phyloP scores from a whole-genome alignment of 805 yeast species.

The Suhomyces canberraensis region DNA sequence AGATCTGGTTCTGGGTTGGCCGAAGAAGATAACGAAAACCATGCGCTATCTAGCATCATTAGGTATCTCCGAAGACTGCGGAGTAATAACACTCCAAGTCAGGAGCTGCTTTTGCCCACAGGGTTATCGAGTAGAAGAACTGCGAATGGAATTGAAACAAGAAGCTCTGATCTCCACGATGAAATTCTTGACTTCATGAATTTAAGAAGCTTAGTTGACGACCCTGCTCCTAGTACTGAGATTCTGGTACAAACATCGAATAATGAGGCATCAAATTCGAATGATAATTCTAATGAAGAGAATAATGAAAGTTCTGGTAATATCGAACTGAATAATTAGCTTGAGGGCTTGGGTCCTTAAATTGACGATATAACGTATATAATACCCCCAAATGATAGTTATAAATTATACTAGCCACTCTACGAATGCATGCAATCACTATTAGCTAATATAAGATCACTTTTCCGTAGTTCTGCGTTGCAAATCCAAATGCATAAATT shows the following conservation, averaged over 20 bases:
- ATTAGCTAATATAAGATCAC: too few species aligned
- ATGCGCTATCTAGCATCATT: conserved; percentile 19
- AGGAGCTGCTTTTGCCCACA: conserved; percentile 35
- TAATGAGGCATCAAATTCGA: neutral
- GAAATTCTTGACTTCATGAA: conserved; percentile 26
- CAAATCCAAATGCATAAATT: too few species aligned
- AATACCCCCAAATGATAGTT: too few species aligned
- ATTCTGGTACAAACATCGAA: too few species aligned
- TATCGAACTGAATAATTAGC: too few species aligned
- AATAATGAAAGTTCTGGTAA: neutral
- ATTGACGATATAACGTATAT: too few species aligned
- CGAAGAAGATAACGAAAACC: conserved; percentile 3
- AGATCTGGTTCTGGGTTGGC: conserved; percentile 10
- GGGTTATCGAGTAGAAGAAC: conserved; percentile 51
- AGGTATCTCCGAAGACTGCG: conserved; percentile 17
- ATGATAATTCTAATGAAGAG: neutral
- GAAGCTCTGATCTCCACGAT: conserved; percentile 7
- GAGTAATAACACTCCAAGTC: conserved; percentile 1
- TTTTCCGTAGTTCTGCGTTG: too few species aligned
- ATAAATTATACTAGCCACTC: too few species aligned
- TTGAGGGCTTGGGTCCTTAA: too few species aligned
- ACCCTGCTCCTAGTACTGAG: too few species aligned
- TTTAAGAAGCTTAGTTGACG: conserved; percentile 23
- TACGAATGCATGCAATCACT: too few species aligned
- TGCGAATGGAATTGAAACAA: conserved; percentile 42